Conservation (phyloP, 345 rosid species). For the Populus deltoides region DNA sequence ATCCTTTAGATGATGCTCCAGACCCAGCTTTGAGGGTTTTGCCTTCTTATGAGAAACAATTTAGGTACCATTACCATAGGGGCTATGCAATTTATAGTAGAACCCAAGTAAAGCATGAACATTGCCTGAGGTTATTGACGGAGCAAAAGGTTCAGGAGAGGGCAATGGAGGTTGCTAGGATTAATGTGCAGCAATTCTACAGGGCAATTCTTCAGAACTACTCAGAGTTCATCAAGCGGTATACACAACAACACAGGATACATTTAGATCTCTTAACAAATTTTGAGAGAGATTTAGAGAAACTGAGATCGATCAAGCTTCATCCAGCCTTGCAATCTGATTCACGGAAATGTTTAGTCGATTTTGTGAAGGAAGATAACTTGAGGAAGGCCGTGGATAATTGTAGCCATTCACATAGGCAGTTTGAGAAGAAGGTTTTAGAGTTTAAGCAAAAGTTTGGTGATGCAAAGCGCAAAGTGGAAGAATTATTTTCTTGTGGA, state of each 20-base stretch:
- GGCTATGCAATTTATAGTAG: constrained; percentile 58
- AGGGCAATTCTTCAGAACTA: constrained; percentile 70
- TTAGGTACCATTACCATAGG: constrained; percentile 66
- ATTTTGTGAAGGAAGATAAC: constrained; percentile 84
- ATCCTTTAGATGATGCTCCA: constrained; percentile 76
- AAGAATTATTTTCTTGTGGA: constrained; percentile 62
- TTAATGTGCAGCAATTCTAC: constrained; percentile 81
- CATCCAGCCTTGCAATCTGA: constrained; percentile 68
- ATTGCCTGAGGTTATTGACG: constrained; percentile 64
- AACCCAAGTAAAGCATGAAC: constrained; percentile 49
- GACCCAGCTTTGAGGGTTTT: constrained; percentile 96
- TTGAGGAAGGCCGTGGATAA: constrained; percentile 66
- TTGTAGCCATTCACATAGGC: constrained; percentile 70
- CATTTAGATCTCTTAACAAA: constrained; percentile 75
- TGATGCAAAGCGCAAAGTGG: constrained; percentile 68
- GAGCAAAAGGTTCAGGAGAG: constrained; percentile 90
- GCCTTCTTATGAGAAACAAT: constrained; percentile 85
- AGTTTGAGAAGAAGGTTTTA: constrained; percentile 82
- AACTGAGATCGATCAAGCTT: constrained; percentile 68
- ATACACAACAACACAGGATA: constrained; percentile 60
- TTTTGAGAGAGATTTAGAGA: constrained; percentile 71
- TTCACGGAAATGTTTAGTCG: constrained; percentile 56
- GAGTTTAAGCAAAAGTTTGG: constrained; percentile 79
- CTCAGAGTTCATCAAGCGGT: constrained; percentile 82
- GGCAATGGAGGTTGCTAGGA: constrained; percentile 78